These are phyloP conservation scores for Arachnopeziza araneosa DNA, from an alignment of 2,329 filamentous ascomycete genomes.

Conservation along the genomic window DNA sequence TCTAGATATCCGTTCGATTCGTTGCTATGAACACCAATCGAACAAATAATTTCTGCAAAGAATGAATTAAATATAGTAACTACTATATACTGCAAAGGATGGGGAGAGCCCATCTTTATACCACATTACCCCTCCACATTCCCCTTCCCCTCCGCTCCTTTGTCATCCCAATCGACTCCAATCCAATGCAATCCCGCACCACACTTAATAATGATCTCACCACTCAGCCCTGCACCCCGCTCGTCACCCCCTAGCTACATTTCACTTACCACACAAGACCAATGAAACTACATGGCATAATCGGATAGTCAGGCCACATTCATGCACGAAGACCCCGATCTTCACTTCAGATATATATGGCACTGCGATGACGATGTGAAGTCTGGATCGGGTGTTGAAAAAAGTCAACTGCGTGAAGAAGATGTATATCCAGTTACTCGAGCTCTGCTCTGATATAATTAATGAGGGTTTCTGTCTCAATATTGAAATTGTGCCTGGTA, in stretches of 20 bases:
- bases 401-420: too few species aligned
- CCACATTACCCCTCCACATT: neutral
- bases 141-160: neutral
- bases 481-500: too few species aligned
- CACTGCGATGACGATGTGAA: too few species aligned
- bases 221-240: neutral
- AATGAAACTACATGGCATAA: neutral
- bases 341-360: too few species aligned
- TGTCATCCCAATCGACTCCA: neutral
- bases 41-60: neutral
- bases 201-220: neutral
- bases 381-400: too few species aligned
- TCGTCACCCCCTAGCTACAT: neutral
- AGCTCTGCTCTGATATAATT: too few species aligned
- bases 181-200: neutral
- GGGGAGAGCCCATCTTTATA: neutral
- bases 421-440: too few species aligned
- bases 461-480: too few species aligned
- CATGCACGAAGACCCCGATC: too few species aligned
- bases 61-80: neutral
- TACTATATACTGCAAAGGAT: neutral
- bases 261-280: neutral
- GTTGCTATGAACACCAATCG: neutral
- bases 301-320: too few species aligned
- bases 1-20: too few species aligned